phyloP scores from a whole-genome alignment of 257 asterid genomes.

The Solanum raphanifolium region DNA sequence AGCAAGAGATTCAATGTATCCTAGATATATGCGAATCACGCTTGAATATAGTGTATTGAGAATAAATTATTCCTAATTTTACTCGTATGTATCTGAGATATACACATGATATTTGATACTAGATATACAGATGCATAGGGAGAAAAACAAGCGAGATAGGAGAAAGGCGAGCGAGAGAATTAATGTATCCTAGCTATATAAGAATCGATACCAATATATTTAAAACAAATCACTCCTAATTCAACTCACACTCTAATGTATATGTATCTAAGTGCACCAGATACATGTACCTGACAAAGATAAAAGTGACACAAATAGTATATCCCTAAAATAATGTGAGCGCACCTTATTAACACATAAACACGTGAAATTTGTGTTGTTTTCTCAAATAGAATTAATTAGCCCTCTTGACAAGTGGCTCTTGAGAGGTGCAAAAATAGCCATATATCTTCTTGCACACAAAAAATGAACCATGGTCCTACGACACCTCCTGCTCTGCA shows the following conservation, averaged over 20 bases:
- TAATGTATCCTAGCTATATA: neutral
- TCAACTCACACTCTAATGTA: no score
- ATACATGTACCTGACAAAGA: neutral
- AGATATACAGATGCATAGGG: neutral
- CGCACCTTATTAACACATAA: no score
- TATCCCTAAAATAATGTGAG: neutral
- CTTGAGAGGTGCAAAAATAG: neutral
- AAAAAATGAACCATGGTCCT: neutral
- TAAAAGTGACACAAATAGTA: neutral
- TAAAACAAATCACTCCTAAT: neutral
- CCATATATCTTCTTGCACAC: neutral
- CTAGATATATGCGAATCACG: no score
- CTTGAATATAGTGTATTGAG: neutral
- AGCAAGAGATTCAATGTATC: no score
- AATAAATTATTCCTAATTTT: neutral
- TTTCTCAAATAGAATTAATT: neutral
- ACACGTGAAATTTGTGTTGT: neutral
- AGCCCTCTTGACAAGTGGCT: neutral
- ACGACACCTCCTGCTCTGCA: neutral
- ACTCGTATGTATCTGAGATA: neutral
- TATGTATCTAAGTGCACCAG: no score
- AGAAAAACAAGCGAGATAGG: neutral
- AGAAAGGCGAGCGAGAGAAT: no score
- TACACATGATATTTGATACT: no score
- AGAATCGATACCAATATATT: no score